These are phyloP conservation scores for Yamadazyma phyllophila DNA, from an alignment of 805 yeast species.

Conservation along the genomic window DNA sequence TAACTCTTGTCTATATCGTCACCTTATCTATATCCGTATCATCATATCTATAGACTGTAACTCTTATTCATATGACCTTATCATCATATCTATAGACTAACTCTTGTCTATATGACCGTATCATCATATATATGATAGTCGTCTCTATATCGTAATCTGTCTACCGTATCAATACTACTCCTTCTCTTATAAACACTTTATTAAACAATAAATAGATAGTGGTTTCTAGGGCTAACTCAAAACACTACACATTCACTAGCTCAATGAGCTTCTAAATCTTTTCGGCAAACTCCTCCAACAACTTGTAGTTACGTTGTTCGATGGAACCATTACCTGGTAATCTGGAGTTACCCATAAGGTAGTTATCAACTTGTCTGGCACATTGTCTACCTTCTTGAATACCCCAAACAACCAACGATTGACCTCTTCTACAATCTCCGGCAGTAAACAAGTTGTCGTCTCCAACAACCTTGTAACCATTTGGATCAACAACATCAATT, in stretches of 20 bases:
- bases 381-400: conserved; percentile 99
- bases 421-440: conserved; percentile 99
- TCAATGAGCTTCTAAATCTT: conserved; percentile 34
- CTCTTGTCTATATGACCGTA: too few relatives aligned
- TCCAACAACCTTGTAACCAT: conserved; percentile 60
- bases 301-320: conserved; percentile 75
- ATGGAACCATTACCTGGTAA: conserved; percentile 95
- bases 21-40: too few relatives aligned
- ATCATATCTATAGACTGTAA: too few relatives aligned
- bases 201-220: conserved; percentile 1
- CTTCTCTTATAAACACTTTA: not conserved
- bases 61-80: too few relatives aligned
- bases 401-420: conserved; percentile 98
- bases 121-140: too few relatives aligned
- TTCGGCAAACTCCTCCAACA: conserved; percentile 74
- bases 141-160: too few relatives aligned
- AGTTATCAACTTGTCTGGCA: conserved; percentile 88
- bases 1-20: too few relatives aligned
- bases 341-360: conserved; percentile 71
- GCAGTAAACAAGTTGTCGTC: conserved; percentile 83
- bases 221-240: conserved; percentile 6
- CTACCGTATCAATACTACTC: too few relatives aligned
- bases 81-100: too few relatives aligned
- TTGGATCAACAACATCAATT: conserved; percentile 58
- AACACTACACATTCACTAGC: not conserved